phyloP scores from a whole-genome alignment of 2,329 filamentous ascomycete genomes.

The Fusarium xyrophilum region DNA sequence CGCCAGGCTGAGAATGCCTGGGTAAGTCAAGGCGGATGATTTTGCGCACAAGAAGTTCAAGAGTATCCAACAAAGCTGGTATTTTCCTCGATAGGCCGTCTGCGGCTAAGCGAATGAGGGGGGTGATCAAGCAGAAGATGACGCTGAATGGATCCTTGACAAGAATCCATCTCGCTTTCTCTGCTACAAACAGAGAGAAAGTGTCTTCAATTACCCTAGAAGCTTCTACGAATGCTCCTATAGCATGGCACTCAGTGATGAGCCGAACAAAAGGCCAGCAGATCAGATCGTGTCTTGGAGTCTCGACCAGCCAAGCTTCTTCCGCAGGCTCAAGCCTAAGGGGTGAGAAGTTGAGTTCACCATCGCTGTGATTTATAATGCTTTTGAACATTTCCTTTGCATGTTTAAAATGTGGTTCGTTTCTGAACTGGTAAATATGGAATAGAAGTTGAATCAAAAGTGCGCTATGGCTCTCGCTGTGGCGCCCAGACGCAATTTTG shows the following conservation, averaged over 20 bases:
- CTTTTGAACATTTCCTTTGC: background rate
- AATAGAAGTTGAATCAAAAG: conserved; percentile 4
- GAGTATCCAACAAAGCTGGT: background rate
- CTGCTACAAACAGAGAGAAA: background rate
- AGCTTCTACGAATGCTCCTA: background rate
- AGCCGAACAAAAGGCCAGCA: background rate
- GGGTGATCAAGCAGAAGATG: background rate
- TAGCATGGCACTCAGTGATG: background rate
- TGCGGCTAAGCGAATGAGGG: background rate
- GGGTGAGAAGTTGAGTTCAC: conserved; percentile 1
- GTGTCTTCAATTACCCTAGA: background rate
- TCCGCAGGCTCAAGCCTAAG: background rate
- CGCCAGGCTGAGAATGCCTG: background rate
- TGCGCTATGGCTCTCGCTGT: background rate
- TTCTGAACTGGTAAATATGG: background rate
- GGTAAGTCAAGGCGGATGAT: background rate
- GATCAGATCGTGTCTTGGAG: background rate
- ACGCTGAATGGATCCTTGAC: background rate
- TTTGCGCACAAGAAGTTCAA: conserved; percentile 1
- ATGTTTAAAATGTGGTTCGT: background rate
- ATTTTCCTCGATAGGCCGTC: background rate
- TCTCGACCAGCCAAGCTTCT: background rate
- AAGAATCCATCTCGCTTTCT: background rate
- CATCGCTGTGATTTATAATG: background rate
- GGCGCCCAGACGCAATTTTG: background rate